These are phyloP conservation scores for Phytopythium montanum DNA, from an alignment of 352 stramenopile genomes.

Conservation along the genomic window DNA sequence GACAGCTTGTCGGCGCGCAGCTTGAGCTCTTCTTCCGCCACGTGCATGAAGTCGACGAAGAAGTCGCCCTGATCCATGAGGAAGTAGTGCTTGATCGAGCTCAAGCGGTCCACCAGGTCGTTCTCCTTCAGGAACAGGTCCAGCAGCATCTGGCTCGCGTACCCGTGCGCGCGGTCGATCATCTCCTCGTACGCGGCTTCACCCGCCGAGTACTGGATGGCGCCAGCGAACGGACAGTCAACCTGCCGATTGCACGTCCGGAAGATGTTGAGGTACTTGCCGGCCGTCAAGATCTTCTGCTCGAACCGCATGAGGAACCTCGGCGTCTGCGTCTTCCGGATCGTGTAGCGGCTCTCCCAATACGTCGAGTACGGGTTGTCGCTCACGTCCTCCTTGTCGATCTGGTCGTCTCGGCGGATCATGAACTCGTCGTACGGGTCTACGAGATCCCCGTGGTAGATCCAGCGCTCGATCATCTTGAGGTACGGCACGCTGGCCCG, in stretches of 20 bases:
- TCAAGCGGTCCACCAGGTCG: constrained; percentile 68
- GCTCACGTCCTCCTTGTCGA: constrained; percentile 81
- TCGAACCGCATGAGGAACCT: constrained; percentile 73
- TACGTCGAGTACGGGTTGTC: constrained; percentile 89
- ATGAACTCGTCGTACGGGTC: constrained; percentile 93
- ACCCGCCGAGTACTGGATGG: constrained; percentile 59
- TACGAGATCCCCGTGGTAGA: constrained; percentile 86
- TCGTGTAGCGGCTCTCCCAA: constrained; percentile 85
- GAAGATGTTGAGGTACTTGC: constrained; percentile 93
- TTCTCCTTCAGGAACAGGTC: constrained; percentile 82
- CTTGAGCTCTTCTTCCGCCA: constrained; percentile 94
- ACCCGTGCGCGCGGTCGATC: constrained; percentile 80
- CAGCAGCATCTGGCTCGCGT: constrained; percentile 71
- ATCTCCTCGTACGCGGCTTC: constrained; percentile 80
- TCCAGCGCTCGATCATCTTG: constrained; percentile 89
- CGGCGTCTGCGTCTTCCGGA: constrained; percentile 76
- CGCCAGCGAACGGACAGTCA: constrained; percentile 73
- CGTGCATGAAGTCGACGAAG: constrained; percentile 98
- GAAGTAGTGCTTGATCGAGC: constrained; percentile 97
- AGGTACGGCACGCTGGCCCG: constrained; percentile 84
- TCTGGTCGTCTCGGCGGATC: constrained; percentile 75
- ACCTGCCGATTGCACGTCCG: constrained; percentile 74
- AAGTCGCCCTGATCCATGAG: constrained; percentile 98
- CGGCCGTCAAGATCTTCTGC: constrained; percentile 86
- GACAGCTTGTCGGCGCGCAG: constrained; percentile 84